Base-by-base conservation (phyloP, 192 early-diverging fungal genomes). In the Ambispora gerdemannii region DNA sequence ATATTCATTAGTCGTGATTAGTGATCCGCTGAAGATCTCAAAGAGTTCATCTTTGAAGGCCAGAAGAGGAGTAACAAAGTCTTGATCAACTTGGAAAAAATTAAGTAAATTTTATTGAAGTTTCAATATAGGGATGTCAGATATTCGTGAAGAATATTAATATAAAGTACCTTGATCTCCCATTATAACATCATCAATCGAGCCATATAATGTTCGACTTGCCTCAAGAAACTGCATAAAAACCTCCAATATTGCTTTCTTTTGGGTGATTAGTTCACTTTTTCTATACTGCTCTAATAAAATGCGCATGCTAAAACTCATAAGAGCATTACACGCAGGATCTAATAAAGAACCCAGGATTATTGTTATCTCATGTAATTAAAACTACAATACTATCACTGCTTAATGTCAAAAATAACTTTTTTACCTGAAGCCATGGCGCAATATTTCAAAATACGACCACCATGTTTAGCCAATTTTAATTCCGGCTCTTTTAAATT, bases 11-110 rank as follows among this genome's bases (percentile, higher is more conserved):
- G 86, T 84, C 0, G 87, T 78, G 24, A 88, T 74, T 4, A 89
- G 71, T 8, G 92, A 84, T 7, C 82, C 78, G 20, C 83, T 84
- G 67, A 91, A 95, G 3, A 92, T 74, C 50, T 80, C 85, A 67
- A 93, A 89, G 64, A 92, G 80, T n/a, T 87, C 82, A 71, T 86
- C 86, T 75, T 96, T 94, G 69, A 84, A 91, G 0, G 87, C 51
- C 4, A 88, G 70, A 34, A 95, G 73, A 24, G 91, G 90, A 7
- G 81, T 87, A 17, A 77, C 64, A 63, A 86, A 77, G 28, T 84
- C 85, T 15, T 75, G 60, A 51, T 88, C 82, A 63, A 77, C 75
- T 15, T 6, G 6, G 6, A 6, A 43, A 43, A 10, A 15, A 43
- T 15, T 10, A 43, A 43, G 38, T 43, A 6, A 43, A 43, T 43